Percentiles rank a stretch among this genome's conserved stretches.
These are phyloP conservation scores for Thinopyrum elongatum DNA, from an alignment of 176 grass and related monocot species.

Conservation along the genomic window DNA sequence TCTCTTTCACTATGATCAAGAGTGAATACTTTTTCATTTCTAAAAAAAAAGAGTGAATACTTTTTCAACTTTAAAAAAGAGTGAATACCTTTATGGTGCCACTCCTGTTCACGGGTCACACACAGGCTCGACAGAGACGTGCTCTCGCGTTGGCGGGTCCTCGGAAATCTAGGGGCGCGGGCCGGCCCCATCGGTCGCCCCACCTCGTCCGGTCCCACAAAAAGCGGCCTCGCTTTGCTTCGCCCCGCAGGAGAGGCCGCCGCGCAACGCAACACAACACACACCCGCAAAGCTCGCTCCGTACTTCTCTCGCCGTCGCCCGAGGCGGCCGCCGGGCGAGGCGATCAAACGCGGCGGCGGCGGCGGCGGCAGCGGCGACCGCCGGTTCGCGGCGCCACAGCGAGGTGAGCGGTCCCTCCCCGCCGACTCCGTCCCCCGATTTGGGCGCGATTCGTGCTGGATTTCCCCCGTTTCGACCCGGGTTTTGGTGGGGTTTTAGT, in stretches of 20 bases:
- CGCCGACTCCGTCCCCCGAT: neutral
- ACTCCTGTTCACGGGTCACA: too few species aligned
- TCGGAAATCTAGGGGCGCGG: neutral
- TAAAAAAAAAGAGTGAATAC: too few species aligned
- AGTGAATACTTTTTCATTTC: too few species aligned
- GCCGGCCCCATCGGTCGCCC: neutral
- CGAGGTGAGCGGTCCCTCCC: constrained; percentile 21
- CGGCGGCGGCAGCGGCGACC: neutral
- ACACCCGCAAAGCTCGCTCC: neutral
- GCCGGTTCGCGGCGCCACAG: neutral
- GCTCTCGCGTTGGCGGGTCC: too few species aligned
- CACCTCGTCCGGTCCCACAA: too few species aligned
- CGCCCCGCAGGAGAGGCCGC: neutral
- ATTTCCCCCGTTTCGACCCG: neutral
- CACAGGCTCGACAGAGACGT: too few species aligned
- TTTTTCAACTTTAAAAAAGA: too few species aligned
- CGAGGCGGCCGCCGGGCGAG: constrained; percentile 5
- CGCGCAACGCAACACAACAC: neutral
- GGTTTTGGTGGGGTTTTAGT: constrained; percentile 19
- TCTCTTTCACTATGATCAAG: too few species aligned
- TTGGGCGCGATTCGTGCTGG: neutral
- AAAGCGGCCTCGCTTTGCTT: neutral
- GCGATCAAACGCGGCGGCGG: neutral
- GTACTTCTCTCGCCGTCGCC: neutral
- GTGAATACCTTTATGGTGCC: too few species aligned